Evolutionary conservation across 2,329 filamentous ascomycete species (phyloP).

Genomic region (Dactylellina parvicollis): DNA sequence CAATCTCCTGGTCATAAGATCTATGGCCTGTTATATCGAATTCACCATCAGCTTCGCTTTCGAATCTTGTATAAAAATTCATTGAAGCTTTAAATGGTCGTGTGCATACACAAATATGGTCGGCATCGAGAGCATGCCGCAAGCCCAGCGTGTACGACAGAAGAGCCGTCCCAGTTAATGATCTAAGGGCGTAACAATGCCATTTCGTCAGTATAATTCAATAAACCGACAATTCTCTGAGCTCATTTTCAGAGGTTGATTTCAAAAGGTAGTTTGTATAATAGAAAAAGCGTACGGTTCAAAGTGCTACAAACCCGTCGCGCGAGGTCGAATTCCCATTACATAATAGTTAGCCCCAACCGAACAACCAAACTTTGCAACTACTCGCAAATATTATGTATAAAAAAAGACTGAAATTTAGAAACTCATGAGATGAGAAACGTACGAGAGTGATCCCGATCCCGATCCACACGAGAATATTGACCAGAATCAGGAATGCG

Average conservation of each 20-base stretch:
- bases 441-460: conserved; percentile 64
- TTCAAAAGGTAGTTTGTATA: not conserved
- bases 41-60: not conserved
- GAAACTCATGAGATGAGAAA: not conserved
- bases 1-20: conserved; percentile 90
- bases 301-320: conserved; percentile 41
- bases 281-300: conserved; percentile 36
- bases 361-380: not conserved
- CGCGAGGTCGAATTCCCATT: conserved; percentile 31
- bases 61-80: not conserved
- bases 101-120: conserved; percentile 76
- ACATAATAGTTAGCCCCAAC: conserved; percentile 40
- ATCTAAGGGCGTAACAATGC: too few species aligned
- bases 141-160: conserved; percentile 89
- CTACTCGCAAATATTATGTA: not conserved
- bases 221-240: too few species aligned
- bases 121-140: conserved; percentile 95
- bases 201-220: too few species aligned
- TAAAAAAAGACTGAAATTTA: not conserved
- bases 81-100: not conserved
- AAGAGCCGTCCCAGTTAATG: conserved; percentile 80
- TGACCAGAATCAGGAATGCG: conserved; percentile 64
- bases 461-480: conserved; percentile 68
- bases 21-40: conserved; percentile 72
- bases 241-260: too few species aligned